Evolutionary conservation across 208 protist genomes (phyloP).

Genomic region (Acanthamoeba pearcei): DNA sequence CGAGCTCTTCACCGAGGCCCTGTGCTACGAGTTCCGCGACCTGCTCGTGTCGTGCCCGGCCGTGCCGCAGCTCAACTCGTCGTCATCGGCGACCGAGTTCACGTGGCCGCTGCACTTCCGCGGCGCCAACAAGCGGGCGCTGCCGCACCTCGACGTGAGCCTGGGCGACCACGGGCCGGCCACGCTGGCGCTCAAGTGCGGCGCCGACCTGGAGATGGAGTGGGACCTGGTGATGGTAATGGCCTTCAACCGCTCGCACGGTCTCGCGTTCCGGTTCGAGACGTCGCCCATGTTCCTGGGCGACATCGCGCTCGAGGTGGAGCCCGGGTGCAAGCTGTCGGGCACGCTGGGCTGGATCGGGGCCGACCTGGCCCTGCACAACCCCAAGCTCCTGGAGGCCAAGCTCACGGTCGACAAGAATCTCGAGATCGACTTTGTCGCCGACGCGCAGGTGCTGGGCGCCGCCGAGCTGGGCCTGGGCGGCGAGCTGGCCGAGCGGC

Average conservation of each 20-base stretch:
- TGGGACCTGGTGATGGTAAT: slow-evolving; percentile 17
- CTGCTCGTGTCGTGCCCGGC: slow-evolving; percentile 1
- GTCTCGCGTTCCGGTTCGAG: slow-evolving; percentile 20
- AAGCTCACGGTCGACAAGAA: slow-evolving; percentile 7
- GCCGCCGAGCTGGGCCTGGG: slow-evolving; percentile 20
- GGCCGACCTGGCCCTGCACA: not conserved
- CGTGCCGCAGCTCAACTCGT: not conserved
- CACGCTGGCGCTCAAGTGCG: slow-evolving; percentile 37
- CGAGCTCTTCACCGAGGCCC: slow-evolving; percentile 39
- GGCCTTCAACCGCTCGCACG: slow-evolving; percentile 58
- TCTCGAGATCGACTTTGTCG: not conserved
- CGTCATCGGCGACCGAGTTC: not conserved
- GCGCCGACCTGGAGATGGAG: not conserved
- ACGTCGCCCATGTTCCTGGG: not conserved
- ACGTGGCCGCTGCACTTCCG: slow-evolving; percentile 59
- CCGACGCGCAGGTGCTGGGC: not conserved
- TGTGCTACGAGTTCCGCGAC: not conserved
- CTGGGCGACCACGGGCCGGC: slow-evolving; percentile 48
- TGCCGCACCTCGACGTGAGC: slow-evolving; percentile 6
- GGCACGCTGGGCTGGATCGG: slow-evolving; percentile 54
- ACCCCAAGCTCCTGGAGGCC: slow-evolving; percentile 54
- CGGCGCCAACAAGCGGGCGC: not conserved
- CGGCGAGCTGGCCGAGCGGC: slow-evolving; percentile 56
- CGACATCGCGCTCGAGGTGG: not conserved
- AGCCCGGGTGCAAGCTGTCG: slow-evolving; percentile 1